Evolutionary conservation across 1,139 yeast genomes (phyloP), one percentile per base, ranked within the genome.

Genomic region (Geotrichum aggregatum): DNA sequence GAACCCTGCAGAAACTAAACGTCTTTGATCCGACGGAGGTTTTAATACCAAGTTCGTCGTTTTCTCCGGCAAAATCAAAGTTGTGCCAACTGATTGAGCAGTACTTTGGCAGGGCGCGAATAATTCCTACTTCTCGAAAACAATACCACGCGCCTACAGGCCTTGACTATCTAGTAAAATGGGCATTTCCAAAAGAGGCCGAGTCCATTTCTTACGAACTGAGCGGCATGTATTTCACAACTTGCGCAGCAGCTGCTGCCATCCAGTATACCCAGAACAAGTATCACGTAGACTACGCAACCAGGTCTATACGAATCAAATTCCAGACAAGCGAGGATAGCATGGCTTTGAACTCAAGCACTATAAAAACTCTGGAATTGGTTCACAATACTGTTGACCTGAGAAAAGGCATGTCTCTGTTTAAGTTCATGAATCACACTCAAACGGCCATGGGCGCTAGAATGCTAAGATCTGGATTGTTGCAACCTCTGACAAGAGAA

Each of bases 361-460:
- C 79, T 0, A 63, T 69, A 1, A 61, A 59, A 21, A 64, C 67
- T 13, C 63, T 76, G 8, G 77, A 76, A 47, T 58, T 77, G 22
- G 61, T 71, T 1, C 67, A 68, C 7, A 74, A 71, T 55, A 59
- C 63, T 2, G 46, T 60, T 7, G 69, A 66, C 3, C 40, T 46
- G 3, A 58, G 58, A 19, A 60, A 56, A 13, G 71, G 70, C 0
- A 54, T 64, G 19, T 67, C 74, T 0, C 60, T 76, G 11, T 66
- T 67, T 42, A 72, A 70, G 28, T 63, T 67, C 35, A 57, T 76
- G 49, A 69, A 75, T 54, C 56, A 59, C 1, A 74, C 78, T 1
- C 57, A 63, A 0, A 76, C 80, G 0, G 72, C 71, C 49, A 76
- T 76, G 79, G 80, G 80, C 1, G 65, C 63, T 18, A 58, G 79